These are phyloP conservation scores for Ceratocystis lukuohia DNA, from an alignment of 2,329 filamentous ascomycete species.

Conservation along the genomic window DNA sequence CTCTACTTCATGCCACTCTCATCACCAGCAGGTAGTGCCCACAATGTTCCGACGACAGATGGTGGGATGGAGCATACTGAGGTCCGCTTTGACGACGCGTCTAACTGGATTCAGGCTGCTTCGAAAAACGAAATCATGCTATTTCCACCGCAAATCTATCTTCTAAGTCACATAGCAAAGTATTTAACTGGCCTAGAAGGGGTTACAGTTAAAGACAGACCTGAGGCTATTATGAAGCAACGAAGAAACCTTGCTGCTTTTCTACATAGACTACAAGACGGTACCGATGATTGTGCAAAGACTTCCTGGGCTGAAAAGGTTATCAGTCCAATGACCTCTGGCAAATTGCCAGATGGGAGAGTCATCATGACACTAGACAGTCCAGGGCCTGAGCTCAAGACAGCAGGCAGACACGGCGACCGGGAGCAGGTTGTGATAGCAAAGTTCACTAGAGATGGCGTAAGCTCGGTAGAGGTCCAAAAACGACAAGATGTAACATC, in stretches of 20 bases:
- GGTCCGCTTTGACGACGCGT: constrained; percentile 60
- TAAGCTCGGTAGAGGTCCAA: constrained; percentile 5
- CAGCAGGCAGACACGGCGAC: constrained; percentile 39
- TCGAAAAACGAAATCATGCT: constrained; percentile 57
- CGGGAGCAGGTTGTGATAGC: constrained; percentile 42
- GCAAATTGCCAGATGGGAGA: constrained; percentile 35
- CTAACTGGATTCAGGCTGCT: constrained; percentile 55
- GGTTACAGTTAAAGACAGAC: constrained; percentile 14
- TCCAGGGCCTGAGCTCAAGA: constrained; percentile 42
- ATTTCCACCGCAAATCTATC: constrained; percentile 79
- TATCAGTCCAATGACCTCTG: constrained; percentile 42
- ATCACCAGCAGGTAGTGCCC: constrained; percentile 30
- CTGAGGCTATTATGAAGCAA: constrained; percentile 41
- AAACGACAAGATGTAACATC: background rate
- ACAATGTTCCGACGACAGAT: constrained; percentile 56
- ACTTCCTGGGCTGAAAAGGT: constrained; percentile 48
- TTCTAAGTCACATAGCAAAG: constrained; percentile 45
- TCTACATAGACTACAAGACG: constrained; percentile 28
- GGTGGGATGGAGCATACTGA: constrained; percentile 55
- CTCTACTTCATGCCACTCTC: constrained; percentile 64
- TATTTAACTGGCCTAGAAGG: constrained; percentile 21
- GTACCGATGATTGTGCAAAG: constrained; percentile 30
- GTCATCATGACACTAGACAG: constrained; percentile 44
- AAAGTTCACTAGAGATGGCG: constrained; percentile 10
- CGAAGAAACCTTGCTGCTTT: constrained; percentile 34